A percentile compares a stretch with the other conserved stretches of the same genome.
Conservation (phyloP, 306 rosid species). For the Fragaria iinumae region DNA sequence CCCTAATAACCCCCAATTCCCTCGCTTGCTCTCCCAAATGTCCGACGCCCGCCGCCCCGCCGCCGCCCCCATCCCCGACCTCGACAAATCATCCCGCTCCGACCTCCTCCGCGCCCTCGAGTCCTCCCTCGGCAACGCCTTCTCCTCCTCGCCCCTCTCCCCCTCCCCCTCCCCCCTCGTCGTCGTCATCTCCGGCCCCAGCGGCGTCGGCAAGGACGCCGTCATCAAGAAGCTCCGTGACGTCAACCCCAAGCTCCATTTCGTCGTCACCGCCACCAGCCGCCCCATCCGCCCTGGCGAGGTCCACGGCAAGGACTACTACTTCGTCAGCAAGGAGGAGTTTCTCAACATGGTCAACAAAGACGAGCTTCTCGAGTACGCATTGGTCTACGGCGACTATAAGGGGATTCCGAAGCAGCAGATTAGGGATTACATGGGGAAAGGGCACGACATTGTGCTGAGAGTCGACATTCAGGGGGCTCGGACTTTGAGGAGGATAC, state of each 20-base stretch:
- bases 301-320: conserved; percentile 66
- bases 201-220: conserved; percentile 96
- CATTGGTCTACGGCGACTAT: conserved; percentile 85
- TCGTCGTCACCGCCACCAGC: conserved; percentile 80
- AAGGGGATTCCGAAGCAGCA: conserved; percentile 92
- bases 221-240: conserved; percentile 56
- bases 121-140: conserved; percentile 61
- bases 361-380: conserved; percentile 81
- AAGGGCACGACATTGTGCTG: conserved; percentile 67
- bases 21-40: conserved; percentile 38
- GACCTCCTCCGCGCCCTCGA: conserved; percentile 79
- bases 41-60: conserved; percentile 38
- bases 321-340: conserved; percentile 68
- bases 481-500: conserved; percentile 57
- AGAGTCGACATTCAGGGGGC: conserved; percentile 97
- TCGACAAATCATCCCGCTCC: conserved; percentile 48
- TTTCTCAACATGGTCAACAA: conserved; percentile 54
- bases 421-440: conserved; percentile 69
- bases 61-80: conserved; percentile 39
- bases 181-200: conserved; percentile 82
- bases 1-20: background rate
- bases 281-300: conserved; percentile 64
- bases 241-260: conserved; percentile 55
- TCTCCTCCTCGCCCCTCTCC: conserved; percentile 53
- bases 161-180: conserved; percentile 65